Percentiles rank a stretch among this genome's conserved stretches.
Conservation (phyloP, 768 basidiomycete species). For the Pisolithus tinctorius region DNA sequence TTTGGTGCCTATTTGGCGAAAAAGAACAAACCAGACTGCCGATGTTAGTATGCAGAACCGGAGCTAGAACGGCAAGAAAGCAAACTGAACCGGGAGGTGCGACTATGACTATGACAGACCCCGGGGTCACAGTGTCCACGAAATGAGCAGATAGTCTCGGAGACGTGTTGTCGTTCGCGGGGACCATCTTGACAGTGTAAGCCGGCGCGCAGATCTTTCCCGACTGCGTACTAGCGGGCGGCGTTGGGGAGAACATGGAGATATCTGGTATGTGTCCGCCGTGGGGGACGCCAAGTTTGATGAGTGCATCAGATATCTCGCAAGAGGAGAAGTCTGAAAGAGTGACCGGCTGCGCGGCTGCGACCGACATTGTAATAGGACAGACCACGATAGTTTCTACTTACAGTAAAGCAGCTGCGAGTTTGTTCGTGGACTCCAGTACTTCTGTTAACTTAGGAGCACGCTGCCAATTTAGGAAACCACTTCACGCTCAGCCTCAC, state of each 20-base stretch:
- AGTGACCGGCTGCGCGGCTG: not conserved
- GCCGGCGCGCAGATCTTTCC: slow-evolving; percentile 66
- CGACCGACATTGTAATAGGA: too few species aligned
- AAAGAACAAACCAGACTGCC: not conserved
- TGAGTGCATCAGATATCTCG: slow-evolving; percentile 84
- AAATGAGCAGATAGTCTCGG: slow-evolving; percentile 70
- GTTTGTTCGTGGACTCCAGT: too few species aligned
- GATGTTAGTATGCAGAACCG: not conserved
- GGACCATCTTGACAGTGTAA: slow-evolving; percentile 83
- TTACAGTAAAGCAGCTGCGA: too few species aligned
- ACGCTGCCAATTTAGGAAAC: too few species aligned
- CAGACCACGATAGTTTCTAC: too few species aligned
- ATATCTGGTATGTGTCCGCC: slow-evolving; percentile 85
- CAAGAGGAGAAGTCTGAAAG: slow-evolving; percentile 55
- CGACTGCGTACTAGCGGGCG: slow-evolving; percentile 19
- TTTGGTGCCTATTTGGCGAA: slow-evolving; percentile 45
- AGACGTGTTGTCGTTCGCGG: slow-evolving; percentile 45
- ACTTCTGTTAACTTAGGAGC: too few species aligned
- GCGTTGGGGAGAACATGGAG: slow-evolving; percentile 35
- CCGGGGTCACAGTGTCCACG: slow-evolving; percentile 67
- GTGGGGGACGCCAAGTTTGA: slow-evolving; percentile 64
- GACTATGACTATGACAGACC: slow-evolving; percentile 66
- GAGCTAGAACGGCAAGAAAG: slow-evolving; percentile 8
- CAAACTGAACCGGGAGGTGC: slow-evolving; percentile 57
- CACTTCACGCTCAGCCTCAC: too few species aligned